Evolutionary conservation across 768 basidiomycete species (phyloP).

Genomic region (Lactarius akahatsu): DNA sequence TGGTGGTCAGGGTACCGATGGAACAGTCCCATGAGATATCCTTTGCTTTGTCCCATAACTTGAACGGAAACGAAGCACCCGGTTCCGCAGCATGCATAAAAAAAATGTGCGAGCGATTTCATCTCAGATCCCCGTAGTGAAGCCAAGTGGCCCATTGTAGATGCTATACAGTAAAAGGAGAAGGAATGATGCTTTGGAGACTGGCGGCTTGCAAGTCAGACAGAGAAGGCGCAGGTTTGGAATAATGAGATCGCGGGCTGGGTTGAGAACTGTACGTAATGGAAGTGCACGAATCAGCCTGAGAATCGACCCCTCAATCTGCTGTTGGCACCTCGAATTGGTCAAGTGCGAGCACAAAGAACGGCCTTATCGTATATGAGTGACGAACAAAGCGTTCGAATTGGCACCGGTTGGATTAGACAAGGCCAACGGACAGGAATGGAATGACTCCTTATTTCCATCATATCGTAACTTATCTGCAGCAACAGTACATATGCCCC

Average conservation of each 20-base stretch:
- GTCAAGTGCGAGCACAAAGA: not conserved
- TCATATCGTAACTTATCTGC: not conserved
- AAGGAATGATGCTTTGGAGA: not conserved
- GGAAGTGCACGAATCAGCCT: not conserved
- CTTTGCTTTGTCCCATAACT: not conserved
- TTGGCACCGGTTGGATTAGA: not conserved
- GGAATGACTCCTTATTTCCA: not conserved
- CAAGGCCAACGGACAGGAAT: not conserved
- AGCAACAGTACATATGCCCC: not conserved
- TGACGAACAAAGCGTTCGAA: not conserved
- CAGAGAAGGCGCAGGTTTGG: not conserved
- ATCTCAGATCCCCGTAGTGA: not conserved
- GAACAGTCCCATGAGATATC: not conserved
- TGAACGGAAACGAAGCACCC: not conserved
- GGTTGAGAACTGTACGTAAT: not conserved
- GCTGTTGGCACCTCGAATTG: not conserved
- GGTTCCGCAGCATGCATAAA: not conserved
- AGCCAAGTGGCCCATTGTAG: not conserved
- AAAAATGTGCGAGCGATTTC: not conserved
- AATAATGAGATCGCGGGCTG: too few species aligned
- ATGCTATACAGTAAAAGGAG: not conserved
- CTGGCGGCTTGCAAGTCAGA: not conserved
- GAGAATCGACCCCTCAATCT: not conserved
- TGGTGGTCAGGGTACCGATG: not conserved
- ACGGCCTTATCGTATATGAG: not conserved